These are phyloP conservation scores for Boletus subcaerulescens DNA, from an alignment of 768 basidiomycete genomes.

Conservation along the genomic window DNA sequence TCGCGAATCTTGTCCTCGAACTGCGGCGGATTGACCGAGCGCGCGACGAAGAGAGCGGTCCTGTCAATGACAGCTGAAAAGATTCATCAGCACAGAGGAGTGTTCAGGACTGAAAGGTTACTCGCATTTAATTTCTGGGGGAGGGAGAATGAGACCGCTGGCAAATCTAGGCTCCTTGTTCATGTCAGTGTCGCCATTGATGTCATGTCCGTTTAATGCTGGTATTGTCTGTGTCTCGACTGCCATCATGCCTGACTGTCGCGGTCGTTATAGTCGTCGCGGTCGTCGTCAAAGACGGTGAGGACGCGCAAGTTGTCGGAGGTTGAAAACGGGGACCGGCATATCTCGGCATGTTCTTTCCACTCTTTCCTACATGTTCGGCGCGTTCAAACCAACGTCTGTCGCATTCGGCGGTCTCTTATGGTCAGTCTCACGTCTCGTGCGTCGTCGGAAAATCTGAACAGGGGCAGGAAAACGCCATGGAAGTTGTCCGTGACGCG, in stretches of 20 bases:
- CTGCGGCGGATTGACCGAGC: constrained; percentile 87
- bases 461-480: constrained; percentile 75
- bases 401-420: constrained; percentile 74
- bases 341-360: constrained; percentile 17
- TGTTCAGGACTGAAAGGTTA: not conserved
- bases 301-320: constrained; percentile 17
- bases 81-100: constrained; percentile 5
- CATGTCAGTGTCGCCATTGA: constrained; percentile 42
- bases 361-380: constrained; percentile 58
- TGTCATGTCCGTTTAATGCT: constrained; percentile 40
- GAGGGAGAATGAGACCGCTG: constrained; percentile 89
- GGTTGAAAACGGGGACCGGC: constrained; percentile 24
- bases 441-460: not conserved
- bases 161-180: constrained; percentile 55
- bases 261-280: constrained; percentile 19
- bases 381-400: constrained; percentile 74
- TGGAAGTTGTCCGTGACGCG: constrained; percentile 90
- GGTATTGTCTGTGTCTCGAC: constrained; percentile 41
- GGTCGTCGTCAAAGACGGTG: constrained; percentile 20
- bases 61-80: constrained; percentile 86
- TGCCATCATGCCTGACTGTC: constrained; percentile 39
- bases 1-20: constrained; percentile 98
- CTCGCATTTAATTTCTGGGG: constrained; percentile 91
- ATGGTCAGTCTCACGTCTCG: constrained; percentile 50
- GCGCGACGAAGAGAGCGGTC: constrained; percentile 87